Conservation (phyloP, 331 rosid genomes). For the Rosa hybrid region DNA sequence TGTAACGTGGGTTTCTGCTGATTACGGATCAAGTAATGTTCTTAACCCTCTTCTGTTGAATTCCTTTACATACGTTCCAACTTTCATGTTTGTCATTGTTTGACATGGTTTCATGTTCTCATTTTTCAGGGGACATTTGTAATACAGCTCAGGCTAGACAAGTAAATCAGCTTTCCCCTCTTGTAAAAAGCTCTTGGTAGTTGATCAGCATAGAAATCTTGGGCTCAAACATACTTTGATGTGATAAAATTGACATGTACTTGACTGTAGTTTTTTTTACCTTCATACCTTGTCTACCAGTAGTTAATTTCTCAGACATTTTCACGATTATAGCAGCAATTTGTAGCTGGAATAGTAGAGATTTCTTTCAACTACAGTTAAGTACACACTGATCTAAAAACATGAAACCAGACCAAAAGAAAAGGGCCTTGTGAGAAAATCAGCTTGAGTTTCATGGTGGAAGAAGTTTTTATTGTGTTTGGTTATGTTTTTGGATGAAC, state of each 20-base stretch:
- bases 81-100: conserved; percentile 10
- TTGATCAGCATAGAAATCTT: conserved; percentile 12
- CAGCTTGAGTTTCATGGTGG: not conserved
- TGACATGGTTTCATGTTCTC: conserved; percentile 12
- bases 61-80: not conserved
- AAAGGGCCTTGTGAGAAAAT: not conserved
- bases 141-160: conserved; percentile 6
- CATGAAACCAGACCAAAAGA: not conserved
- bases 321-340: conserved; percentile 14
- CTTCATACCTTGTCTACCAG: not conserved
- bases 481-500: not conserved
- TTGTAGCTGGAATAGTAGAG: not conserved
- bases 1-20: conserved; percentile 13
- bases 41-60: not conserved
- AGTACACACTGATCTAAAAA: no score
- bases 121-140: conserved; percentile 6
- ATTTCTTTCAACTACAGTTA: not conserved
- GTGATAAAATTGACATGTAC: conserved; percentile 18
- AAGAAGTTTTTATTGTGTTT: not conserved
- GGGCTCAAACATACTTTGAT: conserved; percentile 7
- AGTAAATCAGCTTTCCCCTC: not conserved
- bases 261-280: conserved; percentile 12
- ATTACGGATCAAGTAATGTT: conserved; percentile 35
- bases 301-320: conserved; percentile 11
- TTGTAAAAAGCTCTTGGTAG: conserved; percentile 23